A percentile compares a stretch with the other conserved stretches of the same genome.
These are phyloP conservation scores for Exophiala xenobiotica DNA, from an alignment of 2,329 filamentous ascomycete species.

Conservation along the genomic window DNA sequence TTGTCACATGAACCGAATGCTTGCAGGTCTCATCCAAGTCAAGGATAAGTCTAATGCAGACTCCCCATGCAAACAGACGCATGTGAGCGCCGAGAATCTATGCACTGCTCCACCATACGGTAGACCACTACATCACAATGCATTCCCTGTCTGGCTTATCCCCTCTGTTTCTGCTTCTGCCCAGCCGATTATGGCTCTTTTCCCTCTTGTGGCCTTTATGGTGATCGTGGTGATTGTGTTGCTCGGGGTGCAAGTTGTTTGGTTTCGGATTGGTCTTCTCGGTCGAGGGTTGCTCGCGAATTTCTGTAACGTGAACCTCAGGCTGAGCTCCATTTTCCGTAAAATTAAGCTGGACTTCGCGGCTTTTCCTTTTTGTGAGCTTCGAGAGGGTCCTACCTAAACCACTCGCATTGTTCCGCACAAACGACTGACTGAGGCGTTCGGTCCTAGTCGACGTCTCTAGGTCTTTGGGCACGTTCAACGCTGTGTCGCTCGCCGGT, in stretches of 20 bases:
- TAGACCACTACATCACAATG: conserved; percentile 40
- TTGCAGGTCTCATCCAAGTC: too few relatives aligned
- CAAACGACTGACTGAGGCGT: conserved; percentile 6
- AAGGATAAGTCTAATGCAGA: background rate
- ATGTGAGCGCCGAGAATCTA: too few relatives aligned
- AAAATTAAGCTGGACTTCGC: conserved; percentile 16
- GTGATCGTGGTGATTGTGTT: too few relatives aligned
- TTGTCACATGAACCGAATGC: too few relatives aligned
- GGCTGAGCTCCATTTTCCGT: background rate
- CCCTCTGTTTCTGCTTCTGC: conserved; percentile 26
- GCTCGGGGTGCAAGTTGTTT: conserved; percentile 1
- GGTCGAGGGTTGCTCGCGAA: conserved; percentile 8
- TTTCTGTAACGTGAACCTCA: conserved; percentile 14
- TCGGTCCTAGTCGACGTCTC: conserved; percentile 9
- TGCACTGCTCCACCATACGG: background rate
- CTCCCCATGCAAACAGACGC: too few relatives aligned
- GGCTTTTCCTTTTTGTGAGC: conserved; percentile 20
- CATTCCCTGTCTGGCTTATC: conserved; percentile 46
- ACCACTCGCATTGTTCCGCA: conserved; percentile 26
- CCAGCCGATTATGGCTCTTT: conserved; percentile 33
- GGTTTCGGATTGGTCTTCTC: conserved; percentile 5
- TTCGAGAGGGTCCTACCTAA: conserved; percentile 22
- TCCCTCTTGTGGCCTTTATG: conserved; percentile 38
- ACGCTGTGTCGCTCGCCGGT: conserved; percentile 8
- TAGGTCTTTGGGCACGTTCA: conserved; percentile 13